phyloP scores from a whole-genome alignment of 306 rosid species.

The Castanea crenata region DNA sequence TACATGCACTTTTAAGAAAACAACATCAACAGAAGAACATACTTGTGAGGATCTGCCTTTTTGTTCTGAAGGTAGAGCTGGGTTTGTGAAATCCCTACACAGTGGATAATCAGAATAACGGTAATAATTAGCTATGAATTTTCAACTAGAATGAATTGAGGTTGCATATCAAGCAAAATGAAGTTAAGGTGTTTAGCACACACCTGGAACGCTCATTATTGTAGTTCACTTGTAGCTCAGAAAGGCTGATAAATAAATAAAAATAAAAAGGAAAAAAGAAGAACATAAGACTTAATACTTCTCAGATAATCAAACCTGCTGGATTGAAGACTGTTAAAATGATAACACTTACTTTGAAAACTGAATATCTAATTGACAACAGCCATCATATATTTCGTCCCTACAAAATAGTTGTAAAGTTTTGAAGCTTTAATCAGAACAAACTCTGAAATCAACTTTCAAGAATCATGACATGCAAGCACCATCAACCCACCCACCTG shows the following conservation, averaged over 20 bases:
- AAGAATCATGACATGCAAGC: constrained; percentile 1
- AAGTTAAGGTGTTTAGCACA: constrained; percentile 24
- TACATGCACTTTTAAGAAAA: neutral
- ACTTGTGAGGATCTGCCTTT: constrained; percentile 91
- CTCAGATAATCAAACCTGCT: neutral
- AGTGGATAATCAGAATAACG: constrained; percentile 17
- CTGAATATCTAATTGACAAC: constrained; percentile 96
- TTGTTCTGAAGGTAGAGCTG: constrained; percentile 90
- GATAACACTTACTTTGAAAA: constrained; percentile 81
- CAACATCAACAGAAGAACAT: constrained; percentile 16
- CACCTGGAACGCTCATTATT: constrained; percentile 99
- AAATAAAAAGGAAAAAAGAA: constrained; percentile 13
- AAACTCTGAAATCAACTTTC: constrained; percentile 23
- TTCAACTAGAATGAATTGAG: neutral
- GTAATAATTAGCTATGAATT: neutral
- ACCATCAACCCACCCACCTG: constrained; percentile 56
- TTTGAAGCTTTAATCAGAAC: constrained; percentile 18
- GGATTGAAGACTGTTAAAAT: neutral
- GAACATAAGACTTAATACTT: neutral
- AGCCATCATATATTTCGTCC: constrained; percentile 98
- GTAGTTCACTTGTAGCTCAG: constrained; percentile 95
- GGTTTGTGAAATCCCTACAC: constrained; percentile 87
- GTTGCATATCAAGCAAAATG: neutral
- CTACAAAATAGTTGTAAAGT: constrained; percentile 38
- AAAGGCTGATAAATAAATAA: constrained; percentile 67